Conservation (phyloP, 2,329 filamentous ascomycete species). For the Myriosclerotinia duriaeana region DNA sequence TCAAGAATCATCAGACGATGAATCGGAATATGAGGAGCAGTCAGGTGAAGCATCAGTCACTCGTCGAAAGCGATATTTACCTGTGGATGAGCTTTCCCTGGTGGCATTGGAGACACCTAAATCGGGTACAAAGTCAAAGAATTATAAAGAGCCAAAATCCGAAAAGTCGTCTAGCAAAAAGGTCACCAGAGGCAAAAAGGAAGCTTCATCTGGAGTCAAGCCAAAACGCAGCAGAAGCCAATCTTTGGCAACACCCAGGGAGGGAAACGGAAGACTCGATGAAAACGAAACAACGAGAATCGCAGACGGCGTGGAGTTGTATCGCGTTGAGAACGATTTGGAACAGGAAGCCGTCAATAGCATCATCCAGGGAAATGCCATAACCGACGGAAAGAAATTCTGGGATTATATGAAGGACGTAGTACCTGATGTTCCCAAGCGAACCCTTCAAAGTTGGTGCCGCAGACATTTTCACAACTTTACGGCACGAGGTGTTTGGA, state of each 20-base stretch:
- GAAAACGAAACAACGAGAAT: conserved; percentile 16
- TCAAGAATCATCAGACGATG: background rate
- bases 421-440: conserved; percentile 52
- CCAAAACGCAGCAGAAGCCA: conserved; percentile 12
- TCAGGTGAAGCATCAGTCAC: background rate
- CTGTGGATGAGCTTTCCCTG: conserved; percentile 20
- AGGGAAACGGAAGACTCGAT: conserved; percentile 7
- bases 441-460: conserved; percentile 56
- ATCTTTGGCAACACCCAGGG: background rate
- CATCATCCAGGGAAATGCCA: conserved; percentile 42
- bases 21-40: background rate
- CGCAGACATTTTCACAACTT: conserved; percentile 67
- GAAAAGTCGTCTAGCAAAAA: background rate
- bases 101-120: background rate
- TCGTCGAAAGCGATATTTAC: conserved; percentile 23
- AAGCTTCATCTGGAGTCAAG: background rate
- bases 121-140: background rate
- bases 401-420: conserved; percentile 52
- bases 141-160: background rate
- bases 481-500: conserved; percentile 59
- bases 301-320: conserved; percentile 44
- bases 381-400: conserved; percentile 44
- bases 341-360: conserved; percentile 50
- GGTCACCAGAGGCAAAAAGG: background rate
- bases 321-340: conserved; percentile 47